These are phyloP conservation scores for Hirschfeldia incana DNA, from an alignment of 345 rosid species.

Conservation along the genomic window DNA sequence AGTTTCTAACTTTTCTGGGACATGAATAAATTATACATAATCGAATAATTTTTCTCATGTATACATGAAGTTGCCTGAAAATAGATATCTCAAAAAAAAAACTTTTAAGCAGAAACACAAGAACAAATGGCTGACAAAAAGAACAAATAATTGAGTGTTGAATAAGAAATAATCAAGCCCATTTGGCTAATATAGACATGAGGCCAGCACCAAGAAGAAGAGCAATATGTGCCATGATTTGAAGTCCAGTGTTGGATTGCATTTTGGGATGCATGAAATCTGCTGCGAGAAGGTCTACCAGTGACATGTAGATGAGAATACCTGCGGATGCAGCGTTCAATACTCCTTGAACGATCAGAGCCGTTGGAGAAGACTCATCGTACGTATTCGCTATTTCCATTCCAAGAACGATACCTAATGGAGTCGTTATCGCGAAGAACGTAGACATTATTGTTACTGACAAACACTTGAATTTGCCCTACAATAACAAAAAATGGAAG, in stretches of 20 bases:
- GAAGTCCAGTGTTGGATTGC: conserved; percentile 49
- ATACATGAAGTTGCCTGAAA: conserved; percentile 2
- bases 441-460: conserved; percentile 45
- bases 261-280: conserved; percentile 57
- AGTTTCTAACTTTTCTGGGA: conserved; percentile 22
- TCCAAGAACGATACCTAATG: conserved; percentile 54
- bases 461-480: conserved; percentile 49
- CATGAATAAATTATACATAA: conserved; percentile 2
- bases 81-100: conserved; percentile 20
- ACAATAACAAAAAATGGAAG: neutral
- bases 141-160: neutral
- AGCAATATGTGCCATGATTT: conserved; percentile 43
- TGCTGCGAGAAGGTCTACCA: conserved; percentile 72
- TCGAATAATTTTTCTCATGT: conserved; percentile 6
- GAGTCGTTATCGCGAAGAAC: conserved; percentile 60
- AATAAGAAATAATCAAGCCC: conserved; percentile 24
- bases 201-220: conserved; percentile 55
- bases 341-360: conserved; percentile 57
- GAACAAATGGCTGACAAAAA: neutral
- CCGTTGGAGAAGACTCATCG: conserved; percentile 45
- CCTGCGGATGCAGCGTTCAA: conserved; percentile 65
- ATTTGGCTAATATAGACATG: conserved; percentile 49
- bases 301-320: conserved; percentile 67
- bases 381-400: conserved; percentile 53
- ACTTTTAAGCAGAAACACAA: neutral